Conservation (phyloP, 1,284 basidiomycete genomes). For the Rhodotorula mucilaginosa region DNA sequence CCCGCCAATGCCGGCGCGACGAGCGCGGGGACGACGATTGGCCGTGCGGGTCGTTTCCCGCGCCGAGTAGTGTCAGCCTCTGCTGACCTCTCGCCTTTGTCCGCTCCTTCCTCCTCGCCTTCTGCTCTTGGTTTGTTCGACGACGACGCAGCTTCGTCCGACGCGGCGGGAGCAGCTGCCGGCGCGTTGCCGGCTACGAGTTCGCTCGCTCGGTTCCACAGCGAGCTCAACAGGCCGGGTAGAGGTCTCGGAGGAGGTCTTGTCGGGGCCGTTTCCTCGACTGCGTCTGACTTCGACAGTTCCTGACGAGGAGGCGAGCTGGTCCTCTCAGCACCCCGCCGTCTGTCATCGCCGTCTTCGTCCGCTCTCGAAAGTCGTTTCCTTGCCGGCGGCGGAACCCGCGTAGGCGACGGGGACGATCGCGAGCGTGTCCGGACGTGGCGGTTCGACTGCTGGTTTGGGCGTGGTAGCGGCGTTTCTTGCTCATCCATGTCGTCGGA, state of each 20-base stretch:
- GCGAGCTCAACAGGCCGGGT: constrained; percentile 8
- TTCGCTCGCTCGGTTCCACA: constrained; percentile 19
- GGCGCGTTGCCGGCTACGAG: constrained; percentile 8
- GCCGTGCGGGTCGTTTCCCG: neutral
- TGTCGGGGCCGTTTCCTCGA: neutral
- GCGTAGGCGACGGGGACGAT: no score
- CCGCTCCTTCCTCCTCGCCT: neutral
- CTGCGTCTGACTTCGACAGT: neutral
- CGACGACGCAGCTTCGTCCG: no score
- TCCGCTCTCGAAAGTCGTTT: no score
- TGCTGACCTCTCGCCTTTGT: neutral
- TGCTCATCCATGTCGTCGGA: neutral
- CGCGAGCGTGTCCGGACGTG: no score
- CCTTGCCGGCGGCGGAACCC: no score
- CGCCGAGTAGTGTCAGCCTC: neutral
- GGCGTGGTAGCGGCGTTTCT: no score
- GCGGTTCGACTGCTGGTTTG: no score
- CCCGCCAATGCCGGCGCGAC: neutral
- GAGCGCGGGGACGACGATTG: constrained; percentile 1
- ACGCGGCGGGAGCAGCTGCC: neutral
- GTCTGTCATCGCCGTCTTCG: no score
- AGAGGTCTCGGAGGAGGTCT: neutral
- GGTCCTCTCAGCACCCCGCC: no score
- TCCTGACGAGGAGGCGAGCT: neutral
- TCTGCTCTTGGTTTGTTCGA: no score